These are phyloP conservation scores for Cercospora sp. DNA, from an alignment of 2,329 filamentous ascomycete species.

Conservation along the genomic window DNA sequence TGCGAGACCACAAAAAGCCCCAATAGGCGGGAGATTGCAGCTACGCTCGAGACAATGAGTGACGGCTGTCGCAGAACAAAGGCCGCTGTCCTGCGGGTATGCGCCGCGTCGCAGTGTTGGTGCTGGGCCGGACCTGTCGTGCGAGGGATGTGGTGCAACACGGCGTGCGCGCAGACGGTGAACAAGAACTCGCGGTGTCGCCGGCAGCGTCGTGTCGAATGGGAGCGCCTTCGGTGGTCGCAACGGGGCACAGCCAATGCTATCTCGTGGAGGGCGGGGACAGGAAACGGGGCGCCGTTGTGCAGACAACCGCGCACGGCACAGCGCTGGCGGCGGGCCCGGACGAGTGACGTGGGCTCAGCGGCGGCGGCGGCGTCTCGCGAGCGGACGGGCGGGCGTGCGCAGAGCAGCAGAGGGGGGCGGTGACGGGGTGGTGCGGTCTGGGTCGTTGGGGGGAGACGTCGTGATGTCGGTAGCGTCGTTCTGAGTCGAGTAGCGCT, in stretches of 20 bases:
- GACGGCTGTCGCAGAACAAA: constrained; percentile 26
- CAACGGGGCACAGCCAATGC: constrained; percentile 8
- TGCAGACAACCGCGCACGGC: constrained; percentile 6
- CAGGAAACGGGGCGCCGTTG: constrained; percentile 4
- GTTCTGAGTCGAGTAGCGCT: constrained; percentile 8
- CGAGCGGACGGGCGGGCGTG: neutral
- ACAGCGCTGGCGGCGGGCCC: neutral
- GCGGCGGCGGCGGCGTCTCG: neutral
- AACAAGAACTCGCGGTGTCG: constrained; percentile 9
- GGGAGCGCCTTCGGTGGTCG: constrained; percentile 4
- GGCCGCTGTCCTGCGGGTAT: constrained; percentile 16
- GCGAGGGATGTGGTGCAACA: constrained; percentile 2
- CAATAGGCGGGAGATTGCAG: constrained; percentile 29
- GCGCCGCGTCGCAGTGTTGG: constrained; percentile 9
- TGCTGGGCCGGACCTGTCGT: constrained; percentile 17
- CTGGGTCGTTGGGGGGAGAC: neutral
- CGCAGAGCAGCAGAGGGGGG: neutral
- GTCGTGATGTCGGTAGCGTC: neutral
- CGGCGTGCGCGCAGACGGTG: constrained; percentile 11
- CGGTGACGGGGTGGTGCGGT: constrained; percentile 2
- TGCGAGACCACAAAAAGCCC: constrained; percentile 23
- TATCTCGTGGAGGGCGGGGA: constrained; percentile 5
- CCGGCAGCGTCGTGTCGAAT: constrained; percentile 11
- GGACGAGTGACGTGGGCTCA: neutral
- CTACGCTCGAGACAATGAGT: constrained; percentile 28